Evolutionary conservation across 1,284 basidiomycete genomes (phyloP), one percentile per base, ranked within the genome.

Genomic region (Exobasidium rhododendri): DNA sequence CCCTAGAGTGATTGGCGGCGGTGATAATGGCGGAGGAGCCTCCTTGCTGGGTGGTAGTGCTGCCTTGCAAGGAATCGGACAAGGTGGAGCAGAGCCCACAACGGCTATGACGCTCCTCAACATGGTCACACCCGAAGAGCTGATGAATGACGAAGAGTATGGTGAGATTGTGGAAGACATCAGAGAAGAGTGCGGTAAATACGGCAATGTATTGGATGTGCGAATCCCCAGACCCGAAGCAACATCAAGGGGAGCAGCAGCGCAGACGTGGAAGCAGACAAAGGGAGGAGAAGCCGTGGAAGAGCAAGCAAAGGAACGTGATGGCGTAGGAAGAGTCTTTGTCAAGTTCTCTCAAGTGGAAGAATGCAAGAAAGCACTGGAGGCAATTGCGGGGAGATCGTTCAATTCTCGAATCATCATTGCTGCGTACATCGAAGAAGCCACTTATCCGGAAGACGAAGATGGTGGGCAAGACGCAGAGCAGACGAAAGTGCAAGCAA

Each of bases 61-160:
- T 55, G 69, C 44, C 79, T 77, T 35, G 74, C 81, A 31, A 82
- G 82, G 13, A 67, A 44, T 72, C 89, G 6, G 87, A 87, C 82
- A 81, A 11, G 85, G 88, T 49, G 87, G 88, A 4, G 78, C 70
- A 11, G 70, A 78, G 53, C 82, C 82, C 5, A 83, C 84, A 14
- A 87, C 90, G 47, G 93, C 94, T 78, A 85, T 99, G 78, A 88
- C 97, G 77, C 90, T 99, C 88, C 84, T 99, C 77, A 99, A 98
- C 85, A 98, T 98, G 96, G 93, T 99, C 67, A 91, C 91, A 0
- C 82, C 91, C 2, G 94, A 98, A 61, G 94, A 99, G 79, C 85
- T 99, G 59, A 82, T 85, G 28, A 89, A 94, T 77, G 94, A 97
- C 80, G 83, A 88, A 65, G 94, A 98, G 77, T 99, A 96, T 78